These are phyloP conservation scores for Mortierella sp. DNA, from an alignment of 371 early-diverging fungal genomes.

Conservation along the genomic window DNA sequence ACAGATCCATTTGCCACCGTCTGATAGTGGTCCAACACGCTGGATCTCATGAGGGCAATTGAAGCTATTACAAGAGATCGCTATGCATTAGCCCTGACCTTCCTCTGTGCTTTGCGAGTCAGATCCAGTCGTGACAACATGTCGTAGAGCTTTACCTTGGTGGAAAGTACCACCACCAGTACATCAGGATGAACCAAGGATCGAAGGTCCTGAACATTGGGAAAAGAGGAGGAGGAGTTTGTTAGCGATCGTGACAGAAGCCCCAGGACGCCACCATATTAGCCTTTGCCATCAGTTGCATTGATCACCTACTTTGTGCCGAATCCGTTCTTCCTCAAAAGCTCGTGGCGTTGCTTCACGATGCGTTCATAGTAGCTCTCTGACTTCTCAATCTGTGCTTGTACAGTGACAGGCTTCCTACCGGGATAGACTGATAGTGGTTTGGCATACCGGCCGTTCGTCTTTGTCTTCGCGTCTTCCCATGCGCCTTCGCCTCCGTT, in stretches of 20 bases:
- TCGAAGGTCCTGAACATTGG: conserved; percentile 13
- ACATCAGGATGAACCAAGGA: conserved; percentile 19
- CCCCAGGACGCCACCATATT: no score
- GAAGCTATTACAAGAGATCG: conserved; percentile 12
- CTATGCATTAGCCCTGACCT: no score
- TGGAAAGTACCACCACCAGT: conserved; percentile 45
- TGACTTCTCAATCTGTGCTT: conserved; percentile 37
- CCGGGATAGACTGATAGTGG: conserved; percentile 30
- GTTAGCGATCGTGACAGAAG: no score
- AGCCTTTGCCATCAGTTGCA: no score
- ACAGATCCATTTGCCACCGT: conserved; percentile 48
- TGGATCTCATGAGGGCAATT: conserved; percentile 37
- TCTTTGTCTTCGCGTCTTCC: conserved; percentile 29
- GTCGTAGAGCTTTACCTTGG: conserved; percentile 21
- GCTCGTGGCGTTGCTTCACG: conserved; percentile 20
- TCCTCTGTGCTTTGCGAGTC: no score
- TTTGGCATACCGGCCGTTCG: conserved; percentile 5
- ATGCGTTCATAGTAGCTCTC: conserved; percentile 29
- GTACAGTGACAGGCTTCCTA: conserved; percentile 24
- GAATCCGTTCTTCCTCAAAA: conserved; percentile 1
- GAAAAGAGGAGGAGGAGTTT: not conserved
- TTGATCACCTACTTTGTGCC: conserved; percentile 36
- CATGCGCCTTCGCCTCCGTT: no score
- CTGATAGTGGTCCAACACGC: conserved; percentile 38
- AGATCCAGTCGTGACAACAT: not conserved